phyloP scores from a whole-genome alignment of 1,139 yeast species.

The Pichia sp. region DNA sequence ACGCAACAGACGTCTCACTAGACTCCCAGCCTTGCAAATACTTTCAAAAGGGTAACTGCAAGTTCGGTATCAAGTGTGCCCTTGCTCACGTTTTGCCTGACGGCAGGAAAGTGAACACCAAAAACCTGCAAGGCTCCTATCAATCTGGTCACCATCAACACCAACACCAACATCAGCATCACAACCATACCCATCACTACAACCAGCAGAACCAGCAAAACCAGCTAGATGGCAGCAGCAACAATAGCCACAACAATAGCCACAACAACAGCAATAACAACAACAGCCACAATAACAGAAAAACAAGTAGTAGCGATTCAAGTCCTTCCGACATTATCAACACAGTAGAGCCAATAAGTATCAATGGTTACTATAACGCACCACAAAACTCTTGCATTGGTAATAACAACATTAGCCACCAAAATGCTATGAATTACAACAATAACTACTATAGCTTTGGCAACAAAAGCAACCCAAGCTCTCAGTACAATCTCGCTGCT shows the following conservation, averaged over 20 bases:
- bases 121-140: constrained; percentile 29
- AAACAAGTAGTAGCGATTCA: constrained; percentile 1
- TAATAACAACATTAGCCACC: not conserved
- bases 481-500: not conserved
- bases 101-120: constrained; percentile 73
- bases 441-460: not conserved
- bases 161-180: not conserved
- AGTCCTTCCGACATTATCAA: constrained; percentile 3
- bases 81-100: constrained; percentile 86
- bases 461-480: not conserved
- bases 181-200: constrained; percentile 10
- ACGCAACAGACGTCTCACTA: constrained; percentile 56
- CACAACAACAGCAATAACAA: not conserved
- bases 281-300: not conserved
- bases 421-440: constrained; percentile 3
- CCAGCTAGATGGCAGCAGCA: not conserved
- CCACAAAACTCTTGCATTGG: not conserved
- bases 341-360: constrained; percentile 5
- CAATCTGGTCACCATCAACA: not conserved
- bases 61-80: constrained; percentile 90
- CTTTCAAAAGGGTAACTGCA: constrained; percentile 91
- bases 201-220: constrained; percentile 1
- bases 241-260: too few relatives aligned
- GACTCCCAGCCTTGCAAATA: constrained; percentile 85
- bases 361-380: not conserved